These are phyloP conservation scores for Euphorbia tirucalli DNA, from an alignment of 345 rosid species.

Conservation along the genomic window DNA sequence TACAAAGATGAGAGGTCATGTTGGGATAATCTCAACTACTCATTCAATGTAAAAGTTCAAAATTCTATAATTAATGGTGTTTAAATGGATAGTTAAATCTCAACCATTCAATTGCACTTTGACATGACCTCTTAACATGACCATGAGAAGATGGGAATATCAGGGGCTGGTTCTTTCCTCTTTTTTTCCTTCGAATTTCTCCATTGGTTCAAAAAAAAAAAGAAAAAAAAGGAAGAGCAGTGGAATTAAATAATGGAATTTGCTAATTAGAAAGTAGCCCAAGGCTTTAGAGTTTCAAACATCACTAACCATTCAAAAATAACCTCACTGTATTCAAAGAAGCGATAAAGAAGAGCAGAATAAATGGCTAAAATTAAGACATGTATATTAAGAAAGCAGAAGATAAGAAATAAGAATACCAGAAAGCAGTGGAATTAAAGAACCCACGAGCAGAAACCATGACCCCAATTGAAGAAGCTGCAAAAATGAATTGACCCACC, in stretches of 20 bases:
- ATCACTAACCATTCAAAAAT: background rate
- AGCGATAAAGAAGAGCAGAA: too few species aligned
- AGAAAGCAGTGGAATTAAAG: conserved; percentile 43
- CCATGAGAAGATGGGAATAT: background rate
- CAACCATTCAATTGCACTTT: too few species aligned
- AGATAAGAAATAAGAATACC: conserved; percentile 22
- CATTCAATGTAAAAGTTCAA: too few species aligned
- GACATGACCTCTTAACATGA: too few species aligned
- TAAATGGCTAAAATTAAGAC: too few species aligned
- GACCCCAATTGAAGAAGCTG: conserved; percentile 40
- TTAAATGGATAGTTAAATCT: too few species aligned
- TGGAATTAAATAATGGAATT: too few species aligned
- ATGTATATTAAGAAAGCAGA: too few species aligned
- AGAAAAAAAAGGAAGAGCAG: background rate
- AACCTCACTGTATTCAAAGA: too few species aligned
- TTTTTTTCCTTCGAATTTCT: background rate
- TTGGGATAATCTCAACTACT: too few species aligned
- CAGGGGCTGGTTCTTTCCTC: background rate
- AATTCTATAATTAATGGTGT: too few species aligned
- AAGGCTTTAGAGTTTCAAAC: background rate
- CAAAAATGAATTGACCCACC: conserved; percentile 38
- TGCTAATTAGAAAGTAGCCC: background rate
- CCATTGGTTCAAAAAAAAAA: background rate
- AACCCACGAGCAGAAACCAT: conserved; percentile 39
- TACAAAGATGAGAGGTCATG: too few species aligned